Conservation (phyloP, 768 basidiomycete species). For the Pholiota molesta region DNA sequence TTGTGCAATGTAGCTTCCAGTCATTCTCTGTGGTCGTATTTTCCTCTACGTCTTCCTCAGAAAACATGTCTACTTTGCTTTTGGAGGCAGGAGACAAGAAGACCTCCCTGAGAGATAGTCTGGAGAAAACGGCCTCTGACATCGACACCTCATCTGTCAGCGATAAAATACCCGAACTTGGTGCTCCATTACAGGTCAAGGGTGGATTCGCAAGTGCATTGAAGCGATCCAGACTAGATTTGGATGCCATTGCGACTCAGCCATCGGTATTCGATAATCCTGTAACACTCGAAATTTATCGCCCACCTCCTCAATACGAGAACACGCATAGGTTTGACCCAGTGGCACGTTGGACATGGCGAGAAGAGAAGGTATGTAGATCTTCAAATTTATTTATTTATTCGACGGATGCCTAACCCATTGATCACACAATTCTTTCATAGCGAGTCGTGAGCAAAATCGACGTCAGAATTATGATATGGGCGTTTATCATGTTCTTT, state of each 20-base stretch:
- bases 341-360: conserved; percentile 68
- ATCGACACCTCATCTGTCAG: conserved; percentile 5
- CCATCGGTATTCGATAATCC: conserved; percentile 68
- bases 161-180: conserved; percentile 11
- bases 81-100: conserved; percentile 9
- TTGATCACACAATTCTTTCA: not conserved
- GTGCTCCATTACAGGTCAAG: conserved; percentile 8
- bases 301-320: conserved; percentile 57
- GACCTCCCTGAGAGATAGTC: not conserved
- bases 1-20: not conserved
- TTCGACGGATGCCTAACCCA: not conserved
- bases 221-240: conserved; percentile 32
- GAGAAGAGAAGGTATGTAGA: conserved; percentile 57
- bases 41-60: not conserved
- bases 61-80: conserved; percentile 16
- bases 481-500: conserved; percentile 69
- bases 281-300: conserved; percentile 47
- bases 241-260: conserved; percentile 60
- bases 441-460: conserved; percentile 60
- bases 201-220: conserved; percentile 30
- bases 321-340: conserved; percentile 69
- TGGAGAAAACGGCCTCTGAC: conserved; percentile 16
- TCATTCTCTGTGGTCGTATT: not conserved
- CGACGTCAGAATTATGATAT: conserved; percentile 61
- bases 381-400: not conserved